These are phyloP conservation scores for Neophaeococcomyces aloes DNA, from an alignment of 2,329 filamentous ascomycete genomes.

Conservation along the genomic window DNA sequence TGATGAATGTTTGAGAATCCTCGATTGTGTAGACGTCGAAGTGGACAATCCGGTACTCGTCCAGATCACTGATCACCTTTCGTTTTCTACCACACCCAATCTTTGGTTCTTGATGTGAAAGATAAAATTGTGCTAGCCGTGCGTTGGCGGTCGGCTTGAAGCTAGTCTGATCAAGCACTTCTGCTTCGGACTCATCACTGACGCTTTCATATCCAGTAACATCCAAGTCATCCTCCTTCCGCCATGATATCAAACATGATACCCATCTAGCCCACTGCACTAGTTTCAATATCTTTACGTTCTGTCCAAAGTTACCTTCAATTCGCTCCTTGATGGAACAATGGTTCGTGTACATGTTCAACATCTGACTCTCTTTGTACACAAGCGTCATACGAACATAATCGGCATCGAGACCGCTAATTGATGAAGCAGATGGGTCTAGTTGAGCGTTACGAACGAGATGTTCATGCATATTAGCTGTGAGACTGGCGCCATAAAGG, in stretches of 20 bases:
- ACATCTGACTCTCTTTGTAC: constrained; percentile 23
- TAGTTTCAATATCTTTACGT: constrained; percentile 13
- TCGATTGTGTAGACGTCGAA: constrained; percentile 10
- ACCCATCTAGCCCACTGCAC: constrained; percentile 1
- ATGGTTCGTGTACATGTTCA: constrained; percentile 22
- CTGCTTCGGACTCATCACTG: constrained; percentile 3
- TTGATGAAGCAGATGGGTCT: constrained; percentile 27
- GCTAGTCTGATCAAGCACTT: neutral
- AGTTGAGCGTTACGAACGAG: constrained; percentile 23
- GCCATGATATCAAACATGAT: constrained; percentile 1
- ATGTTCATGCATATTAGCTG: constrained; percentile 25
- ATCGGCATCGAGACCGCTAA: constrained; percentile 16
- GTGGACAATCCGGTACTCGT: constrained; percentile 1
- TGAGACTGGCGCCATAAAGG: constrained; percentile 29
- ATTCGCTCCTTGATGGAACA: constrained; percentile 8
- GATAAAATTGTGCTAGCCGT: neutral
- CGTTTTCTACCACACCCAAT: neutral
- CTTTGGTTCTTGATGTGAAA: neutral
- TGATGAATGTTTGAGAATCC: constrained; percentile 11
- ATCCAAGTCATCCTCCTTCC: neutral
- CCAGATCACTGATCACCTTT: neutral
- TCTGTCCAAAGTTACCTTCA: constrained; percentile 10
- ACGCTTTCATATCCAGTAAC: neutral
- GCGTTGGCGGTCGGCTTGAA: constrained; percentile 1
- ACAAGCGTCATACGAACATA: constrained; percentile 23